Evolutionary conservation across 2,329 filamentous ascomycete species (phyloP).

Genomic region (Dothistroma pini): DNA sequence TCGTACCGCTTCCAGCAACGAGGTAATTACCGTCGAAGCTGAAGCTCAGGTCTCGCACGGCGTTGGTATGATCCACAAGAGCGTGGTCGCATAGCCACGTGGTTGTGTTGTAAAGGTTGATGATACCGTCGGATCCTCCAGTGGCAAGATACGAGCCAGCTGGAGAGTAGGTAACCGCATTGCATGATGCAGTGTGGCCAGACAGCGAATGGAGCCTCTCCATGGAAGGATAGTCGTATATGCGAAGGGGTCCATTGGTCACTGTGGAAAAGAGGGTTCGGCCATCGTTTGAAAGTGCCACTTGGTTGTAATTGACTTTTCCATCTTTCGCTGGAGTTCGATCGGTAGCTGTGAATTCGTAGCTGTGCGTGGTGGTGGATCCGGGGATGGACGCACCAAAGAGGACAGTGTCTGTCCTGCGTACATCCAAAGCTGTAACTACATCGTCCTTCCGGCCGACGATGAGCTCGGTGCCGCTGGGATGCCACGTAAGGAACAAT

Average conservation of each 20-base stretch:
- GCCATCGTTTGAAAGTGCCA: constrained; percentile 70
- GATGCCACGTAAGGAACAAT: constrained; percentile 62
- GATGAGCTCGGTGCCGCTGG: constrained; percentile 65
- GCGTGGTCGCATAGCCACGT: constrained; percentile 74
- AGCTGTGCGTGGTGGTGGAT: constrained; percentile 10
- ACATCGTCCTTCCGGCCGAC: constrained; percentile 66
- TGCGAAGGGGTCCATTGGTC: constrained; percentile 65
- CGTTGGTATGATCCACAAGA: constrained; percentile 62
- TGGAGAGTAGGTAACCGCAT: constrained; percentile 66
- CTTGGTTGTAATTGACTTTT: constrained; percentile 57
- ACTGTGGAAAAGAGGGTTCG: constrained; percentile 68
- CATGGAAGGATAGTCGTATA: constrained; percentile 64
- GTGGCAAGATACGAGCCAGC: constrained; percentile 69
- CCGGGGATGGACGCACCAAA: constrained; percentile 13
- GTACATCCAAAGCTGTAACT: constrained; percentile 33
- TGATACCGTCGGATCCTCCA: constrained; percentile 70
- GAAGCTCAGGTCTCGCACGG: constrained; percentile 70
- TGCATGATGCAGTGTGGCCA: constrained; percentile 70
- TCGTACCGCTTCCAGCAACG: constrained; percentile 58
- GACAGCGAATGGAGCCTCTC: constrained; percentile 56
- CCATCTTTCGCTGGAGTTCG: constrained; percentile 19
- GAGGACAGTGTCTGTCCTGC: constrained; percentile 18
- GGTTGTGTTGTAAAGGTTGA: constrained; percentile 72
- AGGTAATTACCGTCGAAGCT: constrained; percentile 75
- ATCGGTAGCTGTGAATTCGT: constrained; percentile 20